Base-by-base conservation (phyloP, 2,329 filamentous ascomycete species). In the Colletotrichum tropicicola region DNA sequence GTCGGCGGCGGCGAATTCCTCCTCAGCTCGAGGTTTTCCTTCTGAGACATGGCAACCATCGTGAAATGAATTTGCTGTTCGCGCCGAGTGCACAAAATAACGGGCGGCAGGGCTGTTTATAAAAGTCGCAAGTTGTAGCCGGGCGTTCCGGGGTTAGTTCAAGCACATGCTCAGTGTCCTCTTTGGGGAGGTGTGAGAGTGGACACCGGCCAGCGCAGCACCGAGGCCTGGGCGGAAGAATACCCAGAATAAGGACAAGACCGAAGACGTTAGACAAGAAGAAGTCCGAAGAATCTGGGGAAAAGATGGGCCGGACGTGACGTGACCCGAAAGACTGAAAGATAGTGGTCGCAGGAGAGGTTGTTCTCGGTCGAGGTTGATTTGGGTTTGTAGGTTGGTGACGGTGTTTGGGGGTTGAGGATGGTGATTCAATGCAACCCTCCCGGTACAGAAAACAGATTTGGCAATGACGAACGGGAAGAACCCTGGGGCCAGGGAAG, bases 121-220 rank as follows among this genome's bases (percentile, higher is more conserved):
- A 51, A 51, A 56, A 41, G 44, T 52, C 19, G 57, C 62, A 51
- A 51, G 23, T 51, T 39, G 51, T 13, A 65, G 58, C 62, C 62
- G 58, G 58, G 44, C 44, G 51, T 65, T 65, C 58, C 62, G 62
- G 62, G 44, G 51, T 62, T 56, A 44, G 44, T 27, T 47, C 57
- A 61, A 62, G 51, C 62, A 65, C 62, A 65, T 65, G 58, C 62
- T 62, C 61, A 37, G 35, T 61, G 59, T 55, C 58, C 58, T 65
- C 23, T 62, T 61, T 44, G 43, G 39, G 58, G 57, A 48, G 41
- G 57, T 41, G 43, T 21, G 49, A 65, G 44, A 62, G 62, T 65
- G 62, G 62, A 56, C 62, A 65, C 57, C 25, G 25, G 57, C 44
- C 49, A 56, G 47, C 51, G 25, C 62, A 35, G 47, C 60, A 62